Evolutionary conservation across 2,329 filamentous ascomycete genomes (phyloP), one percentile per base, ranked within the genome.

Genomic region (Dactylellina leptospora): DNA sequence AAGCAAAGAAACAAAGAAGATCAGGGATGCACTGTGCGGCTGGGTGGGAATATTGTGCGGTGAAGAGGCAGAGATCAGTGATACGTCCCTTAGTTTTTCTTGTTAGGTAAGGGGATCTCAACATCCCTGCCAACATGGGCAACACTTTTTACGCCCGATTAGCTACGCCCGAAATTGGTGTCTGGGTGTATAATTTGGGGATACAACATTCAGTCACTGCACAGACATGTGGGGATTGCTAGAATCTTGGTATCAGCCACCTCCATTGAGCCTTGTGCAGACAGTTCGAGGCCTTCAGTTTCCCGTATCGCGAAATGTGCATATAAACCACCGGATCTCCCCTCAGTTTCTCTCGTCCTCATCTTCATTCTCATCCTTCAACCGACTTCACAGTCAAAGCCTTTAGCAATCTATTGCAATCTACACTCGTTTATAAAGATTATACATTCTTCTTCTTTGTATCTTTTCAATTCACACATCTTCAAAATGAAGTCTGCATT

Each of bases 401-500:
- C 25, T 30, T 18, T 11, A 38, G 27, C 25, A 18, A 16, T 9
- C 36, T 27, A 20, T 51, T 33, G 47, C 47, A 51, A 51, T 51
- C 18, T 18, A 53, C 30, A 38, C 20, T 53, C 48, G 28, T 38
- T 53, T 53, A 23, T 16, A 50, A 45, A 8, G n/a, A 22, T 22
- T 51, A n/a, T n/a, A 51, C 20, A 11, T 36, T 30, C 5, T 36
- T 30, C 38, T 2, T 28, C 4, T 13, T 30, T 36, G 13, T 22
- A 4, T 28, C 16, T 22, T 38, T 23, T 16, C n/a, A 4, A 16
- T 30, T 20, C 11, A 22, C 18, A 23, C 36, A 50, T 28, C 16
- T 20, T 53, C 30, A 53, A 53, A 20, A 53, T 53, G 48, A 53
- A 53, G 48, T 38, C 48, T 22, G 38, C 48, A 36, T 36, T 53